These are phyloP conservation scores for Backusella circina DNA, from an alignment of 192 early-diverging fungal species.

Conservation along the genomic window DNA sequence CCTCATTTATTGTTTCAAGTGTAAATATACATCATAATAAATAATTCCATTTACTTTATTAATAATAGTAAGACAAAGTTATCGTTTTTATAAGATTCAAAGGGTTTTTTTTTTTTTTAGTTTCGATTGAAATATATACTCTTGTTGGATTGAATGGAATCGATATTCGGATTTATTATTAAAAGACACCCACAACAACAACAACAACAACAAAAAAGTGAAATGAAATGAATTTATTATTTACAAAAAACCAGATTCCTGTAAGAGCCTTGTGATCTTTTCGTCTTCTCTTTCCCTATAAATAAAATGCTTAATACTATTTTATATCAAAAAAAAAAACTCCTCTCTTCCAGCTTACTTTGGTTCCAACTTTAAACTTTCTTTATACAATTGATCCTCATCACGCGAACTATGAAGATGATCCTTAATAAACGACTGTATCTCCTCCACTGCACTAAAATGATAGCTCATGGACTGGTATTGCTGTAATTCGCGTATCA, in stretches of 20 bases:
- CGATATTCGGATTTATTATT: too few species aligned
- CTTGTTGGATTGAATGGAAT: too few species aligned
- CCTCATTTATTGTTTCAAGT: too few species aligned
- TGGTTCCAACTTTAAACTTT: slow-evolving; percentile 80
- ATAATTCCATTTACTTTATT: too few species aligned
- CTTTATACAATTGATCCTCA: slow-evolving; percentile 73
- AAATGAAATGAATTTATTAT: background rate
- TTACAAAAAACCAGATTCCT: slow-evolving; percentile 69
- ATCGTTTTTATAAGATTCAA: too few species aligned
- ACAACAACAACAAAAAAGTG: too few species aligned
- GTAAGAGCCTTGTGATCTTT: slow-evolving; percentile 69
- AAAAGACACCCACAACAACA: too few species aligned
- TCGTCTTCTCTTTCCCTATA: slow-evolving; percentile 74
- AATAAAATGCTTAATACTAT: background rate
- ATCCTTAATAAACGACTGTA: slow-evolving; percentile 75
- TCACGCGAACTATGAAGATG: slow-evolving; percentile 66
- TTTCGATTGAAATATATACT: too few species aligned
- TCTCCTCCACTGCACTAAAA: slow-evolving; percentile 75
- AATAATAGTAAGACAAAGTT: too few species aligned
- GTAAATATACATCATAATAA: too few species aligned
- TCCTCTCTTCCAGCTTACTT: slow-evolving; percentile 44
- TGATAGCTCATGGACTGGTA: slow-evolving; percentile 84
- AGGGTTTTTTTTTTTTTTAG: too few species aligned
- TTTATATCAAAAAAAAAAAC: background rate
- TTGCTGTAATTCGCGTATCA: slow-evolving; percentile 89